Evolutionary conservation across 805 yeast species (phyloP).

Genomic region (Lachancea sp.): DNA sequence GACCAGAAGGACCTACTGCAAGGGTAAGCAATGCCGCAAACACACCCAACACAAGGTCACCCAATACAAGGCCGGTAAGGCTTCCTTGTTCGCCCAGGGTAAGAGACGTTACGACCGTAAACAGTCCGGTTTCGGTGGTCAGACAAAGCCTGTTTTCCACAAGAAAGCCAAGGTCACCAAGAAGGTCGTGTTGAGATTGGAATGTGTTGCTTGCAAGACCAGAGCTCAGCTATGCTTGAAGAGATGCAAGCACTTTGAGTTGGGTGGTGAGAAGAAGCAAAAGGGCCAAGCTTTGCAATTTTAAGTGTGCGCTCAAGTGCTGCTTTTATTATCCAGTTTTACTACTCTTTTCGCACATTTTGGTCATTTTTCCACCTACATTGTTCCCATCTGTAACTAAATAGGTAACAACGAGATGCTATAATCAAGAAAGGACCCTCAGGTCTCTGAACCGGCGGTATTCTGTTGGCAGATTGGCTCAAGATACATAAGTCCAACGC

Average conservation of each 20-base stretch:
- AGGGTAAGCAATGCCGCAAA: slow-evolving; percentile 97
- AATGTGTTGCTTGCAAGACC: slow-evolving; percentile 98
- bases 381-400: slow-evolving; percentile 12
- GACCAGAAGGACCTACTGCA: slow-evolving; percentile 99
- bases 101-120: slow-evolving; percentile 99
- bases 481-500: too few species aligned
- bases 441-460: too few species aligned
- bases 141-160: slow-evolving; percentile 99
- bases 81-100: slow-evolving; percentile 99
- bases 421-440: background rate
- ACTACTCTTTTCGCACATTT: slow-evolving; percentile 6
- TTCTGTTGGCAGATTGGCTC: too few species aligned
- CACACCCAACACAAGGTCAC: slow-evolving; percentile 99
- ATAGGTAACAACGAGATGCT: slow-evolving; percentile 9
- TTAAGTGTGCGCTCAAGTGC: slow-evolving; percentile 38
- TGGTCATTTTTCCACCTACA: slow-evolving; percentile 4
- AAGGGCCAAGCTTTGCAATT: slow-evolving; percentile 99
- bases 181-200: slow-evolving; percentile 98
- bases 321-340: background rate
- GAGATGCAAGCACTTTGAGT: slow-evolving; percentile 99
- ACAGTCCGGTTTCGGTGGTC: slow-evolving; percentile 99
- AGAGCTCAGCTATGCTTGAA: slow-evolving; percentile 95
- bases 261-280: slow-evolving; percentile 99
- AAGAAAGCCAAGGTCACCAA: slow-evolving; percentile 99
- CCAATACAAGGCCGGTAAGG: slow-evolving; percentile 99